Evolutionary conservation across 306 rosid genomes (phyloP).

Genomic region (Fagus sylvatica): DNA sequence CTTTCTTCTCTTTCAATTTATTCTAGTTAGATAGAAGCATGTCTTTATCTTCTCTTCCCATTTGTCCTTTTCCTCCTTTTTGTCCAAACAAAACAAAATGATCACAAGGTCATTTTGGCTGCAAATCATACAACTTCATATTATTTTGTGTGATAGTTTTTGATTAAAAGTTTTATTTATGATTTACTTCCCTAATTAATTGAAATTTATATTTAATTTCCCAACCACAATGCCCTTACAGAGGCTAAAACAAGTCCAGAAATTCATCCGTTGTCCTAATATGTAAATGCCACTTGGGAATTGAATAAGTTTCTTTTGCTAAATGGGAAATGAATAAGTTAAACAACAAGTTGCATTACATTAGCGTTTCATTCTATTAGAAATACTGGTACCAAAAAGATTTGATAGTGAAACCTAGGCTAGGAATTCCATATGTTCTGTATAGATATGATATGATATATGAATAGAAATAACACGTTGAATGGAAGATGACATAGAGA

Average conservation of each 20-base stretch:
- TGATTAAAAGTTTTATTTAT: neutral
- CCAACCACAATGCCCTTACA: neutral
- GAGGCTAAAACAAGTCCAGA: no score
- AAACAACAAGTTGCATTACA: constrained; percentile 15
- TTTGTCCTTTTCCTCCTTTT: no score
- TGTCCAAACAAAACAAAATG: no score
- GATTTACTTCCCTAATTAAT: neutral
- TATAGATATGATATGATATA: no score
- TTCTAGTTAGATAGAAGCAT: no score
- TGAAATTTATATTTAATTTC: neutral
- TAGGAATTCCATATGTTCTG: constrained; percentile 15
- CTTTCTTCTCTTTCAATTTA: no score
- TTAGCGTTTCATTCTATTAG: constrained; percentile 1
- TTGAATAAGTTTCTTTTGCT: neutral
- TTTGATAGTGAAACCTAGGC: constrained; percentile 22
- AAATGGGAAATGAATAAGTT: constrained; percentile 9
- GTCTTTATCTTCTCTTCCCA: no score
- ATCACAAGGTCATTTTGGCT: neutral
- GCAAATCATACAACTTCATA: no score
- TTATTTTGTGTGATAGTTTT: neutral
- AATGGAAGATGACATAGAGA: constrained; percentile 26
- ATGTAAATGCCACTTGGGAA: no score
- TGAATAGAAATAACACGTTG: constrained; percentile 3
- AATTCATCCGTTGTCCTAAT: no score
- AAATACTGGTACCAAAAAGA: constrained; percentile 14